Conservation (phyloP, 371 early-diverging fungal genomes). For the Sanchytrium tribonematis region DNA sequence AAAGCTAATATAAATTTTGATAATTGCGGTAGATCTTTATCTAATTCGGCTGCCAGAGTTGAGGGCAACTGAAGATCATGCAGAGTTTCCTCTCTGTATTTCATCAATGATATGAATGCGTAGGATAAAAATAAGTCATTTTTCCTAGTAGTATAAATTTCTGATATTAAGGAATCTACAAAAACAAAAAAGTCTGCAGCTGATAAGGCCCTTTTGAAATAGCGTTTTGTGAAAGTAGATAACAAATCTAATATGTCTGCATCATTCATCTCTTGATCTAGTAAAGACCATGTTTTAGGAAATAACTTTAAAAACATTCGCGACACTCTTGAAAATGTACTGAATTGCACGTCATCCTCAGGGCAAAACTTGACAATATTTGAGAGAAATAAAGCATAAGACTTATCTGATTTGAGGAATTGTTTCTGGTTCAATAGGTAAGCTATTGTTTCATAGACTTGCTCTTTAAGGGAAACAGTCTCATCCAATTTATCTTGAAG, state of each 20-base stretch:
- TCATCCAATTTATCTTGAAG: neutral
- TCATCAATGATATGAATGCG: neutral
- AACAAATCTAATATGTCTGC: neutral
- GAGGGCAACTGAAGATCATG: neutral
- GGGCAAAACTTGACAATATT: neutral
- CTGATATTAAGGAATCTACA: neutral
- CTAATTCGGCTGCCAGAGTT: neutral
- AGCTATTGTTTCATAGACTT: neutral
- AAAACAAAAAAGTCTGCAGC: neutral
- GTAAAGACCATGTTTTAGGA: neutral
- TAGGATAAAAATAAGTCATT: neutral
- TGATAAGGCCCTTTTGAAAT: neutral
- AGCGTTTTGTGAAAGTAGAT: neutral
- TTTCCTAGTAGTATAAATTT: neutral
- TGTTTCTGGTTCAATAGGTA: neutral
- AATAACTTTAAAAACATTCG: neutral
- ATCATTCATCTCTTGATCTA: neutral
- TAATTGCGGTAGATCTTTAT: neutral
- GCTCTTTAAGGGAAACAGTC: neutral
- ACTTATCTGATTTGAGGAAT: neutral
- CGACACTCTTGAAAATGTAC: neutral
- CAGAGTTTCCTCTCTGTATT: neutral
- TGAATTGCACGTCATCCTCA: neutral
- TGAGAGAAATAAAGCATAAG: neutral
- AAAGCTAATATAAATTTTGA: neutral